A percentile compares a stretch with the other conserved stretches of the same genome.
phyloP scores from a whole-genome alignment of 768 basidiomycete species.

The Lenzites betulinus region DNA sequence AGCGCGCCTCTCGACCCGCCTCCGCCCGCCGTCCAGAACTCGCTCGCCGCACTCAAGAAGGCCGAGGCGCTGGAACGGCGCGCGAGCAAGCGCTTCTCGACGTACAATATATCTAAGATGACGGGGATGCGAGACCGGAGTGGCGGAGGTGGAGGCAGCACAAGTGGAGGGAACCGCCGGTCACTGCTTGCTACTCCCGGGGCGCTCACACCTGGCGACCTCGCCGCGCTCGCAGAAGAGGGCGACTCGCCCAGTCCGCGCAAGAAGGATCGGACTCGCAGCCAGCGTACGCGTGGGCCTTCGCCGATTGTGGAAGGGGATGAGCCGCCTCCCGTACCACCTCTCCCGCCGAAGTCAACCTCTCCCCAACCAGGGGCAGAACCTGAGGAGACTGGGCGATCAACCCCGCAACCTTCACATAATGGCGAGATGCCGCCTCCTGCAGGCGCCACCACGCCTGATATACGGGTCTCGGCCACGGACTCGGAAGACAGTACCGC shows the following conservation, averaged over 20 bases:
- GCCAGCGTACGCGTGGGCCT: slow-evolving; percentile 27
- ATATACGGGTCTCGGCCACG: slow-evolving; percentile 6
- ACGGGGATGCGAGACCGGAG: slow-evolving; percentile 50
- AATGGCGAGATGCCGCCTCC: not conserved
- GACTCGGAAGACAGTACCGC: slow-evolving; percentile 12
- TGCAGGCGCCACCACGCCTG: not conserved
- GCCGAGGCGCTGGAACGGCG: slow-evolving; percentile 85
- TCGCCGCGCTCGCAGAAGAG: slow-evolving; percentile 74
- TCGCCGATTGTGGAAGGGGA: slow-evolving; percentile 34
- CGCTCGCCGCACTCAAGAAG: slow-evolving; percentile 86
- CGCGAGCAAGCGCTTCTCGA: slow-evolving; percentile 94
- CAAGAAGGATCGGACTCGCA: slow-evolving; percentile 25
- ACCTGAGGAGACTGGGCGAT: not conserved
- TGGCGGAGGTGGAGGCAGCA: slow-evolving; percentile 33
- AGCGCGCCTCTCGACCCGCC: slow-evolving; percentile 32
- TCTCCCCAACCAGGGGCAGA: slow-evolving; percentile 15
- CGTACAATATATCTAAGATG: slow-evolving; percentile 94
- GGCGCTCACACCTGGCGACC: slow-evolving; percentile 66
- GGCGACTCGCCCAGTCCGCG: slow-evolving; percentile 23
- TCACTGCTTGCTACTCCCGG: slow-evolving; percentile 63
- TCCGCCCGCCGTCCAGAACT: slow-evolving; percentile 69
- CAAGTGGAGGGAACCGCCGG: slow-evolving; percentile 57
- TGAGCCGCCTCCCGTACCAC: slow-evolving; percentile 37
- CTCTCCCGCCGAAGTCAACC: slow-evolving; percentile 26
- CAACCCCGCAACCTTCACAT: slow-evolving; percentile 3